Percentiles rank a stretch among this genome's conserved stretches.
Evolutionary conservation across 2,329 filamentous ascomycete species (phyloP).

Genomic region (Diplodia sapinea): DNA sequence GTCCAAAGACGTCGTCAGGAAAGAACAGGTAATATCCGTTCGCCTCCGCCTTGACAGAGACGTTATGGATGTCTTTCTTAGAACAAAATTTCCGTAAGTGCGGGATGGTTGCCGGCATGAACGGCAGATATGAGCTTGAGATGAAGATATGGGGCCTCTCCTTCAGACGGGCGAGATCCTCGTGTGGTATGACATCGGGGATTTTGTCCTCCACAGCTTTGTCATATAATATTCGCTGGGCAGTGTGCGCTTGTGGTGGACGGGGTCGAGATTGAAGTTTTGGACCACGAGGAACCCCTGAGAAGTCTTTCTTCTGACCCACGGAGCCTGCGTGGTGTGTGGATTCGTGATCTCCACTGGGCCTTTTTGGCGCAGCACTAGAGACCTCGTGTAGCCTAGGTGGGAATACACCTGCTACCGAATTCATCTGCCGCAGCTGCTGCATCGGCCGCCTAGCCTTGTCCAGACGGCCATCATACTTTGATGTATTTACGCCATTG

Average conservation of each 20-base stretch:
- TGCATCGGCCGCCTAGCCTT: not conserved
- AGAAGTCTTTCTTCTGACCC: not conserved
- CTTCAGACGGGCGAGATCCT: not conserved
- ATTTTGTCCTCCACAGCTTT: not conserved
- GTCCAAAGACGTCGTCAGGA: not conserved
- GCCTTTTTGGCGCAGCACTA: not conserved
- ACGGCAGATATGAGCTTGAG: slow-evolving; percentile 11
- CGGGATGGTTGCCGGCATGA: not conserved
- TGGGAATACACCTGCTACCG: not conserved
- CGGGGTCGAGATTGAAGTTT: not conserved
- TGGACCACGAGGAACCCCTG: slow-evolving; percentile 10
- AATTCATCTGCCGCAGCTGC: slow-evolving; percentile 2
- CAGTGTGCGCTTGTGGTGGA: not conserved
- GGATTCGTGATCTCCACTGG: not conserved
- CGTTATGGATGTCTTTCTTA: not conserved
- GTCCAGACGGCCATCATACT: not conserved
- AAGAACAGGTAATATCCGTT: slow-evolving; percentile 24
- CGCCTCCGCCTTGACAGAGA: slow-evolving; percentile 1
- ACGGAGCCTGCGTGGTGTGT: not conserved
- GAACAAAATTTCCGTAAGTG: not conserved
- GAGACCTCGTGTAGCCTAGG: not conserved
- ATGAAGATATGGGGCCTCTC: slow-evolving; percentile 26
- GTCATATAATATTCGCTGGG: not conserved
- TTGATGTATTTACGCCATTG: slow-evolving; percentile 16
- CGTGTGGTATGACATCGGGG: not conserved